These are phyloP conservation scores for Fusarium nanum DNA, from an alignment of 2,329 filamentous ascomycete species.

Conservation along the genomic window DNA sequence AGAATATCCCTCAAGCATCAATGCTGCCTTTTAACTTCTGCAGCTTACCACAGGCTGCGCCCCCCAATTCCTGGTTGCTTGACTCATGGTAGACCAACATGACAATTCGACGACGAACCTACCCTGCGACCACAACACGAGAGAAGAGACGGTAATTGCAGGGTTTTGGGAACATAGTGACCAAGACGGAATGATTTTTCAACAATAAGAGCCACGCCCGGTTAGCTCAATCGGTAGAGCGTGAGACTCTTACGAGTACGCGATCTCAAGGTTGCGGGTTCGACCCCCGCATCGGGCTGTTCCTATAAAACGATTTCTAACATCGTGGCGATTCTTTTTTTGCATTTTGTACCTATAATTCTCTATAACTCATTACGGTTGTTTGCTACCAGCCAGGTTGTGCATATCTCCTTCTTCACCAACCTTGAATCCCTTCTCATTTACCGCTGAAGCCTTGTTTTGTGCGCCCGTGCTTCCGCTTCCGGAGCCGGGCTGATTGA, in stretches of 20 bases:
- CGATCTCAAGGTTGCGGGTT: conserved; percentile 69
- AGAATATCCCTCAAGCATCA: no score
- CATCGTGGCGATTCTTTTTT: conserved; percentile 17
- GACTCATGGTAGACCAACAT: no score
- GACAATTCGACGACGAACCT: background rate
- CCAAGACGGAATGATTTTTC: accelerated
- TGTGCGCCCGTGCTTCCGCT: background rate
- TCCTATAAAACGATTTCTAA: conserved; percentile 48
- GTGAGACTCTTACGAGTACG: conserved; percentile 70
- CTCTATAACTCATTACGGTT: background rate
- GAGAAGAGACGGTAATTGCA: background rate
- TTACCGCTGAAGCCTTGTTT: background rate
- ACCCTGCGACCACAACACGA: background rate
- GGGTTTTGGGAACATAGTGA: accelerated
- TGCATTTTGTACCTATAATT: background rate
- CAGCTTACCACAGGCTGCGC: no score
- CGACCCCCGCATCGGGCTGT: conserved; percentile 59
- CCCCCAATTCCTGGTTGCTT: no score
- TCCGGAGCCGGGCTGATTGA: background rate
- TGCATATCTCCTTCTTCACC: conserved; percentile 16
- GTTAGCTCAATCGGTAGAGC: conserved; percentile 64
- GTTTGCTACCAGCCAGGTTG: conserved; percentile 8
- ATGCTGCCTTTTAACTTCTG: no score
- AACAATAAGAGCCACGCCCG: conserved; percentile 48
- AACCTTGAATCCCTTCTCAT: conserved; percentile 19